Conservation (phyloP, 805 yeast genomes). For the Saturnispora dispora region DNA sequence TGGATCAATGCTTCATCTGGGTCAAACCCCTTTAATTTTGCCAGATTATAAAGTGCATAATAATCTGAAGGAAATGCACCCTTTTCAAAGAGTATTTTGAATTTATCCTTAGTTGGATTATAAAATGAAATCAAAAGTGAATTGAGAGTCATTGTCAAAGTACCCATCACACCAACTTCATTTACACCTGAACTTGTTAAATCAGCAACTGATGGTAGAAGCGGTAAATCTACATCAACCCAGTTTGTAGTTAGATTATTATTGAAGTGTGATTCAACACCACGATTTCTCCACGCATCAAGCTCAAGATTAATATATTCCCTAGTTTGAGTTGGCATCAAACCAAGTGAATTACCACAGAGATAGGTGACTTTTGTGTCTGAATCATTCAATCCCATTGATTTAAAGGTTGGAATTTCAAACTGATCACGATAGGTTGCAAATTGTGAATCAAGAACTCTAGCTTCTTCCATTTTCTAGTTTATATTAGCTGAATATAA, state of each 20-base stretch:
- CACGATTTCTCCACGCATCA: slow-evolving; percentile 74
- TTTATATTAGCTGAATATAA: too few species aligned
- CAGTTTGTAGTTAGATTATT: slow-evolving; percentile 49
- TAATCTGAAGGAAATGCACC: slow-evolving; percentile 90
- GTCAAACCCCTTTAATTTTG: slow-evolving; percentile 44
- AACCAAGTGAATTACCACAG: slow-evolving; percentile 91
- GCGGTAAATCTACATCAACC: slow-evolving; percentile 79
- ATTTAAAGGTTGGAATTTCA: slow-evolving; percentile 54
- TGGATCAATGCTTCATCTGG: slow-evolving; percentile 54
- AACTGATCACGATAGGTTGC: slow-evolving; percentile 39
- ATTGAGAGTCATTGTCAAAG: slow-evolving; percentile 76
- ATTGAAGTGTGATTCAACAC: slow-evolving; percentile 76
- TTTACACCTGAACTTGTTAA: slow-evolving; percentile 63
- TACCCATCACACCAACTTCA: slow-evolving; percentile 88
- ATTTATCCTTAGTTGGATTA: slow-evolving; percentile 47
- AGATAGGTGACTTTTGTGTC: slow-evolving; percentile 42
- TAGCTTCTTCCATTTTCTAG: slow-evolving; percentile 16
- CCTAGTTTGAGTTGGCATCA: slow-evolving; percentile 66
- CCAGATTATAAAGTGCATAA: slow-evolving; percentile 75
- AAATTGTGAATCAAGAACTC: slow-evolving; percentile 32
- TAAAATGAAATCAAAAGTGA: slow-evolving; percentile 66
- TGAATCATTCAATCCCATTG: slow-evolving; percentile 40
- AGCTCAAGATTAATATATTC: slow-evolving; percentile 55
- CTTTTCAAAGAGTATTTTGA: slow-evolving; percentile 73
- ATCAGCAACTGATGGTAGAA: slow-evolving; percentile 57